These are phyloP conservation scores for Dioscorea cayenensis DNA, from an alignment of 116 monocot species.

Conservation along the genomic window DNA sequence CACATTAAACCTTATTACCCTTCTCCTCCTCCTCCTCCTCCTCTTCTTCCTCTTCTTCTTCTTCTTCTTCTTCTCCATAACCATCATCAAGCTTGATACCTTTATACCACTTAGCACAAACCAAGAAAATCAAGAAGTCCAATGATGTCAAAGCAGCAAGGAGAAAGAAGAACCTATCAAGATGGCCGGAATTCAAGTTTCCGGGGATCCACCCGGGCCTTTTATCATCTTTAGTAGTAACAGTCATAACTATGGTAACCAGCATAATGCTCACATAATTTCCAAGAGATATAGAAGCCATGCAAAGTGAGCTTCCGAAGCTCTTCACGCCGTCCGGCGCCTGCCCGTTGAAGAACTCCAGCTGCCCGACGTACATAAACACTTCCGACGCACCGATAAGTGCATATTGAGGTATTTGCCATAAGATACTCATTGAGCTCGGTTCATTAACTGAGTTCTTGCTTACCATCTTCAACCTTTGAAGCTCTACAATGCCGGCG, in stretches of 20 bases:
- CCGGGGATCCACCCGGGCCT: conserved; percentile 58
- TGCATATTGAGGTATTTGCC: conserved; percentile 70
- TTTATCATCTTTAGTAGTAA: conserved; percentile 15
- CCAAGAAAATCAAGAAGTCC: conserved; percentile 31
- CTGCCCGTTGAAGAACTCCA: conserved; percentile 75
- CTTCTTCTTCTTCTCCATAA: background rate
- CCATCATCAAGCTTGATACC: conserved; percentile 22
- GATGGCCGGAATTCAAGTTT: conserved; percentile 57
- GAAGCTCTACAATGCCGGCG: conserved; percentile 37
- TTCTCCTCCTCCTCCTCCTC: background rate
- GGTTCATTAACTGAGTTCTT: background rate
- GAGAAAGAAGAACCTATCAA: conserved; percentile 73
- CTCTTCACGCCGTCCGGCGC: conserved; percentile 78
- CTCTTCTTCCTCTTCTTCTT: background rate
- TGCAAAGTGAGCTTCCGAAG: conserved; percentile 73
- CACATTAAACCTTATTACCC: no score
- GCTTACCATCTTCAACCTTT: conserved; percentile 27
- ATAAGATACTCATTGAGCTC: conserved; percentile 52
- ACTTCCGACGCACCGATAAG: conserved; percentile 67
- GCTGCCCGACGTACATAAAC: conserved; percentile 70
- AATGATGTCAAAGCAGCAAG: conserved; percentile 37
- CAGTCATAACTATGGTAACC: conserved; percentile 30
- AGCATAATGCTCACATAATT: conserved; percentile 69
- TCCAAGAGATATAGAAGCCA: conserved; percentile 85
- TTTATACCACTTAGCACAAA: conserved; percentile 57